Evolutionary conservation across 1,284 basidiomycete genomes (phyloP).

Genomic region (Ganoderma boninense): DNA sequence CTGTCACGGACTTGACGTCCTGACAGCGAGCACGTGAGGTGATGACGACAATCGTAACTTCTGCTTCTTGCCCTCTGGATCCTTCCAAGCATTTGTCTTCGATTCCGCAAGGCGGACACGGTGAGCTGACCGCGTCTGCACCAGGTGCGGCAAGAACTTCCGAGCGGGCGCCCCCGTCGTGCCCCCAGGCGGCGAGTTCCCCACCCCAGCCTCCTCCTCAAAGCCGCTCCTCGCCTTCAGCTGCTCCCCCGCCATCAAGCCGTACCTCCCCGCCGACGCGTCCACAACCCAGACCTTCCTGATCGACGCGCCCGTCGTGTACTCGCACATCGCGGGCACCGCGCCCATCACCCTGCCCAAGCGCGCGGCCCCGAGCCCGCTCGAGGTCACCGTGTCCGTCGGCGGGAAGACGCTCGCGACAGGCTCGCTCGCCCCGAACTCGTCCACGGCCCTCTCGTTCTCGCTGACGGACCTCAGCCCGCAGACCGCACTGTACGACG

Average conservation of each 20-base stretch:
- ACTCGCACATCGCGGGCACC: constrained; percentile 57
- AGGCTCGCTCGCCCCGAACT: constrained; percentile 60
- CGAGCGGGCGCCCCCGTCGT: constrained; percentile 57
- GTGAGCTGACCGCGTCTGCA: too few species aligned
- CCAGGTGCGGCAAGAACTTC: constrained; percentile 76
- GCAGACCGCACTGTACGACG: constrained; percentile 52
- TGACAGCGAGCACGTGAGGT: too few species aligned
- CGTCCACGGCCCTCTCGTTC: constrained; percentile 59
- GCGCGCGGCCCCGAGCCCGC: constrained; percentile 31
- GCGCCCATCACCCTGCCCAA: constrained; percentile 51
- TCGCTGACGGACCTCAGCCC: constrained; percentile 55
- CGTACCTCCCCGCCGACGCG: constrained; percentile 68
- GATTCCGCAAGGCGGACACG: too few species aligned
- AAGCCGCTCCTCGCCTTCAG: constrained; percentile 69
- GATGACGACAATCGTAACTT: too few species aligned
- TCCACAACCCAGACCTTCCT: constrained; percentile 53
- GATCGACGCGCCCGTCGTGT: constrained; percentile 65
- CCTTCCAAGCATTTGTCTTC: too few species aligned
- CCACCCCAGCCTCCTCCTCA: constrained; percentile 53
- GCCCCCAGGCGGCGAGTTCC: constrained; percentile 70
- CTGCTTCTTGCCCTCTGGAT: too few species aligned
- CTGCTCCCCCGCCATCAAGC: constrained; percentile 72
- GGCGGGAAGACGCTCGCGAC: constrained; percentile 50
- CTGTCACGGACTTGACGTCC: too few species aligned
- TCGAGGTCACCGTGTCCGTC: constrained; percentile 53